Base-by-base conservation (phyloP, 768 basidiomycete species). In the Tricholomella constricta region DNA sequence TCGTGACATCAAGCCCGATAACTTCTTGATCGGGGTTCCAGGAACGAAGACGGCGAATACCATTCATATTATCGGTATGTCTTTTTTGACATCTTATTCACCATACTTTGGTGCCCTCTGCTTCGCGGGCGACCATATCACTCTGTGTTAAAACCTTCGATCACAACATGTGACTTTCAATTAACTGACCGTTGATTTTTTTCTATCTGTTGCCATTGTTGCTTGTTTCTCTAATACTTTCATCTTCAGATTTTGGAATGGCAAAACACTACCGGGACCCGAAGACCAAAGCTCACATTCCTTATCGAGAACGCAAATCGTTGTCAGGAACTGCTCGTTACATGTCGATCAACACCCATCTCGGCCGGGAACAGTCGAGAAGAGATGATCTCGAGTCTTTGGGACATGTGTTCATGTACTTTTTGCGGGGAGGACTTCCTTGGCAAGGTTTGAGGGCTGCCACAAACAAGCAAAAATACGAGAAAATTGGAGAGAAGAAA, bases 401-500 rank as follows among this genome's bases (percentile, higher is more conserved):
- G 26, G 96, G 97, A 0, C 97, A 99, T 69, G 97, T 99, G 40
- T 98, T 98, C 77, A 98, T 99, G 91, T 99, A 99, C 72, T 99
- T 99, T 72, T 71, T 99, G 61, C 83, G 96, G 4, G 96, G 96
- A 22, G 94, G 94, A 17, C 80, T 99, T 51, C 96, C 96, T 23
- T 99, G 96, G 96, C 96, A 99, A 69, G 96, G 96, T 41, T 78
- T 99, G 57, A 86, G 95, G 65, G 97, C 96, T 19, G 94, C 94
- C 8, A 99, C 96, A 1, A 98, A 99, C 80, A 98, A 98, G 76
- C 96, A 98, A 71, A 98, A 98, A 76, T 99, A 99, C 69, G 97
- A 99, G 74, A 98, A 98, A 78, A 99, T 99, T 61, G 97, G 96
- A 43, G 97, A 97, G 77, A 98, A 98, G 82, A 99, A 94, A 75